Percentiles rank a stretch among this genome's conserved stretches.
phyloP scores from a whole-genome alignment of 1,284 basidiomycete species.

The Pyrrhoderma noxium region DNA sequence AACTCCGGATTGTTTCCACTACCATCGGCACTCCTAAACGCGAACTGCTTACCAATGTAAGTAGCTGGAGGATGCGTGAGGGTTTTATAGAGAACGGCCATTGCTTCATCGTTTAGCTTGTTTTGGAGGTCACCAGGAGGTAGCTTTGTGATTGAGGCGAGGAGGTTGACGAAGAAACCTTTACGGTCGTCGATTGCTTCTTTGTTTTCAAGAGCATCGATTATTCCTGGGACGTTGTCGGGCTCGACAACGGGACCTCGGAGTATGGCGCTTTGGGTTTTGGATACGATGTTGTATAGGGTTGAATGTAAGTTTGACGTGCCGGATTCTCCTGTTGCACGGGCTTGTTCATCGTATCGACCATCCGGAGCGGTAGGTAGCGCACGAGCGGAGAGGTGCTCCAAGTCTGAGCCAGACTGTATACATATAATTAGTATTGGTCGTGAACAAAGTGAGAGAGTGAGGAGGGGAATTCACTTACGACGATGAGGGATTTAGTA shows the following conservation, averaged over 20 bases:
- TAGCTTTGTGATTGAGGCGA: constrained; percentile 28
- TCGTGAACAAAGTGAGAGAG: no score
- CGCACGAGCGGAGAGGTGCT: constrained; percentile 6
- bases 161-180: constrained; percentile 28
- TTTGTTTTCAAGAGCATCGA: constrained; percentile 27
- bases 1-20: constrained; percentile 34
- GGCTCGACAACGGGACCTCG: constrained; percentile 17
- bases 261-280: constrained; percentile 8
- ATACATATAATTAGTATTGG: no score
- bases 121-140: constrained; percentile 23
- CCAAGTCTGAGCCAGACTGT: constrained; percentile 13
- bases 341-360: constrained; percentile 19
- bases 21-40: constrained; percentile 36
- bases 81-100: constrained; percentile 36
- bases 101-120: constrained; percentile 21
- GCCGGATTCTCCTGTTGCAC: constrained; percentile 10
- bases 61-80: constrained; percentile 43
- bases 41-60: constrained; percentile 30
- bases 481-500: constrained; percentile 8
- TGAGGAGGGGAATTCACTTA: neutral
- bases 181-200: constrained; percentile 31
- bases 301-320: constrained; percentile 14
- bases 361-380: constrained; percentile 18
- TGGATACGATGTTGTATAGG: constrained; percentile 12
- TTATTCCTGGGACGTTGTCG: constrained; percentile 5